Evolutionary conservation across 1,139 yeast genomes (phyloP).

Genomic region (Geotrichum fermentans): DNA sequence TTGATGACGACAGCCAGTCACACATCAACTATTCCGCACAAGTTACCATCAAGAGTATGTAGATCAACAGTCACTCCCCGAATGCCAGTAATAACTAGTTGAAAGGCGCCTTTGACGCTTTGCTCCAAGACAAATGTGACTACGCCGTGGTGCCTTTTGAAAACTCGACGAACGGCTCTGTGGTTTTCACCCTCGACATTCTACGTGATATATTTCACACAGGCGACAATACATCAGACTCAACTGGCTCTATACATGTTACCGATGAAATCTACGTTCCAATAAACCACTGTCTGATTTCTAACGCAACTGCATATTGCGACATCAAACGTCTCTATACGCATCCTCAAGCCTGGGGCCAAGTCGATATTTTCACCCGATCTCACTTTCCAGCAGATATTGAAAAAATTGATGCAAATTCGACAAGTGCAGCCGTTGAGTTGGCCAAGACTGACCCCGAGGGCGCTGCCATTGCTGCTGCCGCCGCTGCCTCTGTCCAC

Average conservation of each 20-base stretch:
- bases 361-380: conserved; percentile 55
- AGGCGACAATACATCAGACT: not conserved
- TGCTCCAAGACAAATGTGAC: conserved; percentile 47
- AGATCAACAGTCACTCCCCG: not conserved
- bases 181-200: conserved; percentile 75
- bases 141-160: conserved; percentile 88
- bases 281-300: conserved; percentile 72
- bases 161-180: conserved; percentile 93
- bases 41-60: conserved; percentile 30
- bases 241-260: conserved; percentile 33
- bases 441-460: conserved; percentile 38
- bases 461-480: conserved; percentile 53
- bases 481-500: conserved; percentile 61
- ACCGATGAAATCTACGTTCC: conserved; percentile 78
- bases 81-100: not conserved
- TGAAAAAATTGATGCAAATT: conserved; percentile 54
- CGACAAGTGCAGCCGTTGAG: conserved; percentile 84
- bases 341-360: conserved; percentile 99
- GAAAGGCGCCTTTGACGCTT: conserved; percentile 56
- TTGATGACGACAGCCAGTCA: conserved; percentile 40
- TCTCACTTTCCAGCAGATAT: conserved; percentile 30
- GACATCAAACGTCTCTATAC: conserved; percentile 62
- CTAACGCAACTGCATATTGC: conserved; percentile 42
- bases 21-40: conserved; percentile 24
- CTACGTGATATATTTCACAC: conserved; percentile 56